These are phyloP conservation scores for Hymenoscyphus infarciens DNA, from an alignment of 2,329 filamentous ascomycete genomes.

Conservation along the genomic window DNA sequence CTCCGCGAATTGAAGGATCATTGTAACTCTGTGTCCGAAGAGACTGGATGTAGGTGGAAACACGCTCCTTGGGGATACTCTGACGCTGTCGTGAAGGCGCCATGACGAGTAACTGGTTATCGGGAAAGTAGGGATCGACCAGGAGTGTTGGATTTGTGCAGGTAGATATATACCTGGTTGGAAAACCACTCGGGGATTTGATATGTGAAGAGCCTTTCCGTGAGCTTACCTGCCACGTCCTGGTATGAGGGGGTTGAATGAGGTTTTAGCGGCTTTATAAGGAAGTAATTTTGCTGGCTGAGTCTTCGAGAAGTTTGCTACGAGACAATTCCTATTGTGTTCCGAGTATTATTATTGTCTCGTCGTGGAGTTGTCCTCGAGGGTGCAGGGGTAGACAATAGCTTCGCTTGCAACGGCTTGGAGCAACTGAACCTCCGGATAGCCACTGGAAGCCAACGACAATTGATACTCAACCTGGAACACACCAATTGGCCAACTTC, in stretches of 20 bases:
- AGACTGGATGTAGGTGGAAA: conserved; percentile 61
- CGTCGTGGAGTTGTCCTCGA: too few species aligned
- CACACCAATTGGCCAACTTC: background rate
- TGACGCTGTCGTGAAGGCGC: conserved; percentile 42
- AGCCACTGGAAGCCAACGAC: background rate
- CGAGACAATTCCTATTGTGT: too few species aligned
- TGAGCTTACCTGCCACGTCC: background rate
- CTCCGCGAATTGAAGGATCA: conserved; percentile 53
- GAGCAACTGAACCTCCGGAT: background rate
- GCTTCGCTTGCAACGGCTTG: background rate
- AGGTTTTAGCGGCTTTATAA: too few species aligned
- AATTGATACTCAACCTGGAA: background rate
- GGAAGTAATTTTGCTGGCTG: too few species aligned
- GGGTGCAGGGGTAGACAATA: too few species aligned
- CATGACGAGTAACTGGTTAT: conserved; percentile 23
- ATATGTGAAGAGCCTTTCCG: background rate
- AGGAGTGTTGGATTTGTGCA: background rate
- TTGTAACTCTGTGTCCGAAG: conserved; percentile 70
- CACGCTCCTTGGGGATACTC: conserved; percentile 65
- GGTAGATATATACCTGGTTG: background rate
- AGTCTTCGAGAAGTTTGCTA: too few species aligned
- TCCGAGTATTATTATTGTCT: too few species aligned
- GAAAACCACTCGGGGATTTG: background rate
- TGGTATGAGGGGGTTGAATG: too few species aligned
- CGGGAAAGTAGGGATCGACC: background rate